A percentile compares a stretch with the other conserved stretches of the same genome.
Evolutionary conservation across 495 filamentous ascomycete species (phyloP).

Genomic region (Podospora australis): DNA sequence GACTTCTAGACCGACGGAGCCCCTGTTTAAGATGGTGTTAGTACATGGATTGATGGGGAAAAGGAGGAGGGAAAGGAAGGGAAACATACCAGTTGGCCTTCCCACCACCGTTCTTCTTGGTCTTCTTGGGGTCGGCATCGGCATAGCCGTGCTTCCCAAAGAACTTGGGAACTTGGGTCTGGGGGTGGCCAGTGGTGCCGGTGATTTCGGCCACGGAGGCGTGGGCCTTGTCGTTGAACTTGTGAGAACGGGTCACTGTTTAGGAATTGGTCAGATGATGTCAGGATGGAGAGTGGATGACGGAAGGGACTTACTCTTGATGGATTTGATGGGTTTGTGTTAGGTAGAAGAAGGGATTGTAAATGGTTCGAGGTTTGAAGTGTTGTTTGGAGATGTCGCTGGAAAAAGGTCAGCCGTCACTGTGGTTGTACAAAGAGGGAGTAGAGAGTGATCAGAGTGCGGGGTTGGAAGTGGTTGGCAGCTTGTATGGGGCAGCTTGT

Average conservation of each 20-base stretch:
- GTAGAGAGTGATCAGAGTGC: conserved; percentile 6
- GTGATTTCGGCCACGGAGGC: conserved; percentile 57
- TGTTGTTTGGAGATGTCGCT: neutral
- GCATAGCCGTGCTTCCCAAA: conserved; percentile 83
- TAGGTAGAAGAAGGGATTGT: neutral
- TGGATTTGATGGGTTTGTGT: conserved; percentile 4
- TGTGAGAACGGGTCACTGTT: conserved; percentile 91
- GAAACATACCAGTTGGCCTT: conserved; percentile 83
- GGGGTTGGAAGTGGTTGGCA: conserved; percentile 6
- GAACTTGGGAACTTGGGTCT: conserved; percentile 78
- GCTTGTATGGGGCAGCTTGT: too few relatives aligned
- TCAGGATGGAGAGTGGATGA: conserved; percentile 5
- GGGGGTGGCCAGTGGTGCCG: conserved; percentile 54
- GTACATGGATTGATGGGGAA: neutral
- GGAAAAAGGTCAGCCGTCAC: neutral
- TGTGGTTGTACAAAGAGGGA: neutral
- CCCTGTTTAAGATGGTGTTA: conserved; percentile 49
- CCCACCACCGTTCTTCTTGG: conserved; percentile 91
- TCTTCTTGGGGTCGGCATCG: conserved; percentile 81
- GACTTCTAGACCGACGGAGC: conserved; percentile 72
- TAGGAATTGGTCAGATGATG: conserved; percentile 9
- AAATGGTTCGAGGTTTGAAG: neutral
- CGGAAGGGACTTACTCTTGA: conserved; percentile 26
- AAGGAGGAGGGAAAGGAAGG: conserved; percentile 1
- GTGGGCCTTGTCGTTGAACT: conserved; percentile 84